phyloP scores from a whole-genome alignment of 2,329 filamentous ascomycete species.

The Arthrinium phaeospermum region DNA sequence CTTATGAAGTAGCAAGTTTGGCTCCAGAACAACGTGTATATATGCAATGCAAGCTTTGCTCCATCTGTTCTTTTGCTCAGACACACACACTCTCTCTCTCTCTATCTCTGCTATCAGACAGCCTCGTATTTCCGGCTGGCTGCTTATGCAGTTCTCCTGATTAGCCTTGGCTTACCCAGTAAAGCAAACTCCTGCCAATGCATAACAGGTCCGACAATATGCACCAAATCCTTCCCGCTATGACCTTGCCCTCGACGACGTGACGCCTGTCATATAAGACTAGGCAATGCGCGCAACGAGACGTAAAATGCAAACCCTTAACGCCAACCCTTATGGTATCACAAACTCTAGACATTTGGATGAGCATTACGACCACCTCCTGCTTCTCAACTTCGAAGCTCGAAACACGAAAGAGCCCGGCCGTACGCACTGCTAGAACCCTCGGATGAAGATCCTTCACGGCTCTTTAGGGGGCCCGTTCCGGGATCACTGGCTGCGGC shows the following conservation, averaged over 20 bases:
- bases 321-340: constrained; percentile 10
- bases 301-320: neutral
- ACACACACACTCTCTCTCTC: neutral
- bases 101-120: neutral
- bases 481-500: neutral
- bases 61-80: neutral
- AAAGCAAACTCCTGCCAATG: constrained; percentile 16
- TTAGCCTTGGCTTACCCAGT: constrained; percentile 16
- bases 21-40: neutral
- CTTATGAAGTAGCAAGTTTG: neutral
- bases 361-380: neutral
- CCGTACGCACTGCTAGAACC: neutral
- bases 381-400: neutral
- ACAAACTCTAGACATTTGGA: constrained; percentile 15
- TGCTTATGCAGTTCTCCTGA: neutral
- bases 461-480: neutral
- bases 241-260: neutral
- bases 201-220: constrained; percentile 12
- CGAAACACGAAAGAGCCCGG: neutral
- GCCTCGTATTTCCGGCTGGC: constrained; percentile 1
- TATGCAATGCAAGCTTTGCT: neutral
- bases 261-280: neutral
- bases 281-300: neutral
- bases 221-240: constrained; percentile 16
- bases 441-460: neutral